Percentiles rank a stretch among this genome's conserved stretches.
These are phyloP conservation scores for Nyssa sinensis DNA, from an alignment of 148 eudicot species.

Conservation along the genomic window DNA sequence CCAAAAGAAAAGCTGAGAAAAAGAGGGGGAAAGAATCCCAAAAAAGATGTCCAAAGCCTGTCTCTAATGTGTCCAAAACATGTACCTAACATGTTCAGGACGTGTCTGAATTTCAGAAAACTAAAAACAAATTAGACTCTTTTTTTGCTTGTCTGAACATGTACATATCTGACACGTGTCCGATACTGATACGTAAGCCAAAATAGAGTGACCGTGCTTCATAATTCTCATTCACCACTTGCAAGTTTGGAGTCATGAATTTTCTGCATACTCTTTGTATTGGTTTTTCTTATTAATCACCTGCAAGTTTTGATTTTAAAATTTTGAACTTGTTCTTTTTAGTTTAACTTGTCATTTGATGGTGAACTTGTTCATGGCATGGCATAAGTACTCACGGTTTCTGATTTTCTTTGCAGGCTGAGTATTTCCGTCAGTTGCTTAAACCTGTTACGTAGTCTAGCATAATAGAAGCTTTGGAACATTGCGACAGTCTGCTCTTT, in stretches of 20 bases:
- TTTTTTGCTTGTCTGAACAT: too few relatives aligned
- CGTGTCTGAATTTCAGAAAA: too few relatives aligned
- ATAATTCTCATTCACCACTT: too few relatives aligned
- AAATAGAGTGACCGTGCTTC: too few relatives aligned
- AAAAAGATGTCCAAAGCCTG: too few relatives aligned
- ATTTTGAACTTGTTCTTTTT: not conserved
- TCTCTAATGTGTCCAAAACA: too few relatives aligned
- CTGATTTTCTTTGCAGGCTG: conserved; percentile 50
- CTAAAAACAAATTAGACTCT: too few relatives aligned
- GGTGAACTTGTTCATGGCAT: not conserved
- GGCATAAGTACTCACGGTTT: not conserved
- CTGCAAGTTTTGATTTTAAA: not conserved
- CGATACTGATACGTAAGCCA: too few relatives aligned
- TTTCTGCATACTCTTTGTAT: not conserved
- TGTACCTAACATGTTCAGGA: too few relatives aligned
- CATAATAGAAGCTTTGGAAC: conserved; percentile 17
- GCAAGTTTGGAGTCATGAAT: not conserved
- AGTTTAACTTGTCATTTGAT: not conserved
- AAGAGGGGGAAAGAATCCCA: too few relatives aligned
- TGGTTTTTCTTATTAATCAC: not conserved
- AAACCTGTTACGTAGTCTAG: conserved; percentile 80
- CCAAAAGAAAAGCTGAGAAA: too few relatives aligned
- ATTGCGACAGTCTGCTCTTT: conserved; percentile 20
- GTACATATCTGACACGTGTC: too few relatives aligned
- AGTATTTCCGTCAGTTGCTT: conserved; percentile 83